phyloP scores from a whole-genome alignment of 306 rosid species.

The Medicago arabica region DNA sequence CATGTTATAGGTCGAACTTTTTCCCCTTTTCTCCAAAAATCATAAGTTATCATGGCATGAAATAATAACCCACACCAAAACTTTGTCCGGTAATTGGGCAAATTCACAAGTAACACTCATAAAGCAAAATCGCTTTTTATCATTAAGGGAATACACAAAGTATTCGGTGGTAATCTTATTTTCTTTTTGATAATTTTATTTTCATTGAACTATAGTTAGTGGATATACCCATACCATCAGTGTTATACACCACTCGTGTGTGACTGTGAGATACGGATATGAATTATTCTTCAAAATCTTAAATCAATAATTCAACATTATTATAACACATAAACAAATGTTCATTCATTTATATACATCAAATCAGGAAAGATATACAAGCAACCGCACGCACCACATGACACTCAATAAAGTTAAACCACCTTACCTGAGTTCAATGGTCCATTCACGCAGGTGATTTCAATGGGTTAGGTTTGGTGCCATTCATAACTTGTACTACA shows the following conservation, averaged over 20 bases:
- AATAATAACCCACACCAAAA: constrained; percentile 47
- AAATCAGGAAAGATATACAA: constrained; percentile 48
- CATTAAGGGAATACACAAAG: constrained; percentile 33
- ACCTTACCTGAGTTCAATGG: constrained; percentile 41
- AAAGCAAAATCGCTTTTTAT: constrained; percentile 43
- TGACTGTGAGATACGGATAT: constrained; percentile 21
- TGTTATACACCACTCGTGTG: constrained; percentile 40
- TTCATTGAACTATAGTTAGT: constrained; percentile 7
- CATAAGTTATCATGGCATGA: constrained; percentile 44
- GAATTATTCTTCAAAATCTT: constrained; percentile 35
- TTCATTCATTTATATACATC: constrained; percentile 24
- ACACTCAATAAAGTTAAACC: constrained; percentile 26
- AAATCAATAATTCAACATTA: constrained; percentile 42
- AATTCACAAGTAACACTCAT: constrained; percentile 26
- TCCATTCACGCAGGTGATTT: constrained; percentile 15
- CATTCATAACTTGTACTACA: constrained; percentile 27
- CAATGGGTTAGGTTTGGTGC: constrained; percentile 39
- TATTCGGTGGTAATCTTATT: constrained; percentile 39
- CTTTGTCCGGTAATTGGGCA: constrained; percentile 49
- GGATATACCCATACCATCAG: constrained; percentile 7
- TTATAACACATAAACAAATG: not conserved
- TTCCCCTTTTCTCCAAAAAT: constrained; percentile 8
- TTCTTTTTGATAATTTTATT: constrained; percentile 16
- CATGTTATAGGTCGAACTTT: constrained; percentile 6
- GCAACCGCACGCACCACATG: constrained; percentile 51